Percentiles rank a stretch among this genome's conserved stretches.
phyloP scores from a whole-genome alignment of 306 rosid genomes.

The Vigna trinervia region DNA sequence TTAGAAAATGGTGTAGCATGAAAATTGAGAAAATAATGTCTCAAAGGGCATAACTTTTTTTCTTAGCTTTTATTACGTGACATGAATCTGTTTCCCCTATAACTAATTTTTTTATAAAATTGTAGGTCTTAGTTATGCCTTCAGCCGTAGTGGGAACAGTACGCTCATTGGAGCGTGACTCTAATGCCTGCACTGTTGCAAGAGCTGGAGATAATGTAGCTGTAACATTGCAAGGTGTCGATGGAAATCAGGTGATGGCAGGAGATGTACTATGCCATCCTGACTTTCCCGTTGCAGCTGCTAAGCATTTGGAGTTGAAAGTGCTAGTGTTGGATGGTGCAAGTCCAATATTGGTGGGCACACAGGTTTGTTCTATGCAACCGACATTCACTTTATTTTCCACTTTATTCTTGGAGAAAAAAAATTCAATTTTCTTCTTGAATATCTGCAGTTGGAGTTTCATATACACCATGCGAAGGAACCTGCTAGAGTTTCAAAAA shows the following conservation, averaged over 20 bases:
- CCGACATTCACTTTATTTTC: conserved; percentile 24
- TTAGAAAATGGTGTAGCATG: not conserved
- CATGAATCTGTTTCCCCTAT: conserved; percentile 4
- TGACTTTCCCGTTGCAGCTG: conserved; percentile 74
- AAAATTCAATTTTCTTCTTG: conserved; percentile 18
- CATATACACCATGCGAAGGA: conserved; percentile 90
- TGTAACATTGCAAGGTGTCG: conserved; percentile 81
- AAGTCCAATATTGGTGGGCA: conserved; percentile 78
- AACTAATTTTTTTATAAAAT: conserved; percentile 23
- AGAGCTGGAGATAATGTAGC: conserved; percentile 95
- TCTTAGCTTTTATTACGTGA: not conserved
- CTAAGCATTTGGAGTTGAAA: conserved; percentile 86
- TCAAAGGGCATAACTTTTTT: not conserved
- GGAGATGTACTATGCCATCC: conserved; percentile 98
- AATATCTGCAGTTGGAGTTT: conserved; percentile 76
- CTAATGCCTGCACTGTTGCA: conserved; percentile 73
- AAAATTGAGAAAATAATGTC: conserved; percentile 5
- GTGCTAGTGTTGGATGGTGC: conserved; percentile 84
- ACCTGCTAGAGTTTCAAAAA: conserved; percentile 76
- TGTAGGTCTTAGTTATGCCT: conserved; percentile 92
- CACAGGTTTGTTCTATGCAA: conserved; percentile 67
- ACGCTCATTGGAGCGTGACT: conserved; percentile 82
- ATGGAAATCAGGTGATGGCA: conserved; percentile 68
- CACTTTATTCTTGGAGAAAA: not conserved
- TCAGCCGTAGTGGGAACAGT: conserved; percentile 80